These are phyloP conservation scores for Penicillium sp. DNA, from an alignment of 2,329 filamentous ascomycete species.

Conservation along the genomic window DNA sequence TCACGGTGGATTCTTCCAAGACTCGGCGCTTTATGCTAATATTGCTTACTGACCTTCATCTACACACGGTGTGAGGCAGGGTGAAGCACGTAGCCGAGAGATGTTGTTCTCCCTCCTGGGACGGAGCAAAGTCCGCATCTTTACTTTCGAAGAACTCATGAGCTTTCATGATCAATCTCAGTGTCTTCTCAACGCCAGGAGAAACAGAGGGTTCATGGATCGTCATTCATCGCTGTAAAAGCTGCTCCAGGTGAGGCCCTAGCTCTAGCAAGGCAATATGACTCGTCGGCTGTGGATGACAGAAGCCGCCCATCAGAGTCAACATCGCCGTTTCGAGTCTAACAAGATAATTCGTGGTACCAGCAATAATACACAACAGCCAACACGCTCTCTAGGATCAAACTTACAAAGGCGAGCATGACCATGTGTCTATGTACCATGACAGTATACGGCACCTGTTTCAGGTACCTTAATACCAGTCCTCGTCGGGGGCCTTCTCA, in stretches of 20 bases:
- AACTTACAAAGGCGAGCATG: constrained; percentile 11
- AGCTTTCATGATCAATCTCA: constrained; percentile 9
- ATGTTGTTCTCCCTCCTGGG: neutral
- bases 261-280: constrained; percentile 4
- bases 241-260: constrained; percentile 1
- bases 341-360: neutral
- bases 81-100: neutral
- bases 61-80: neutral
- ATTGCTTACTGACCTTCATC: neutral
- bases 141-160: constrained; percentile 10
- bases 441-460: constrained; percentile 7
- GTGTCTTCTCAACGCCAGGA: constrained; percentile 6
- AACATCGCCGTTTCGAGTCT: constrained; percentile 10
- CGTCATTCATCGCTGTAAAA: constrained; percentile 5
- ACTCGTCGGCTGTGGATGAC: constrained; percentile 7
- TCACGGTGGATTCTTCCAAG: neutral
- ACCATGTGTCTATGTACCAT: constrained; percentile 14
- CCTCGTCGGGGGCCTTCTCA: no score
- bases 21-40: neutral
- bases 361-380: neutral
- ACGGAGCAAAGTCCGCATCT: neutral
- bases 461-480: no score
- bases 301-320: constrained; percentile 12
- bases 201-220: constrained; percentile 9
- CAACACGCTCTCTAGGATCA: neutral